These are phyloP conservation scores for Jamesozyma gamospora DNA, from an alignment of 805 yeast species.

Conservation along the genomic window DNA sequence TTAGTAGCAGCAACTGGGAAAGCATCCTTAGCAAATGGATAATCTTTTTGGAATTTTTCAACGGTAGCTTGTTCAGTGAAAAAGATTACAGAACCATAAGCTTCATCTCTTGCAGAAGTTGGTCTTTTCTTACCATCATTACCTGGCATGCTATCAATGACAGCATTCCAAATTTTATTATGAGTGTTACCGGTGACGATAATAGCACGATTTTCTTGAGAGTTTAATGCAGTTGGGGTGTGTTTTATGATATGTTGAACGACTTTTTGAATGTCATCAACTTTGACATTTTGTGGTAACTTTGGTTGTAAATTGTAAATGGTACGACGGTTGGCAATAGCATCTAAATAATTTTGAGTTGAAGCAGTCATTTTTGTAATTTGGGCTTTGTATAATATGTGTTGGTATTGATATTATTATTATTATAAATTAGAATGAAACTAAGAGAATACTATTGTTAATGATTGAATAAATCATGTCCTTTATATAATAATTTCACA, in stretches of 20 bases:
- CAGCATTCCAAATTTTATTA: conserved; percentile 38
- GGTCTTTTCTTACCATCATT: conserved; percentile 35
- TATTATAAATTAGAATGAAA: too few species aligned
- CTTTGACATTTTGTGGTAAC: conserved; percentile 34
- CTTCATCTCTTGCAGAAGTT: conserved; percentile 35
- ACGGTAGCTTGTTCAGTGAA: conserved; percentile 36
- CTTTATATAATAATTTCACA: too few species aligned
- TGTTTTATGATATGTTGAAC: conserved; percentile 38
- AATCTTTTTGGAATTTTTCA: conserved; percentile 33
- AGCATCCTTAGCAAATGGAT: conserved; percentile 34
- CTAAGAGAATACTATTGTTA: too few species aligned
- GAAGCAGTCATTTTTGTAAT: conserved; percentile 15
- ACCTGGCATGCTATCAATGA: conserved; percentile 30
- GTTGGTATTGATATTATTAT: too few species aligned
- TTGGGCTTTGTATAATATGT: too few species aligned
- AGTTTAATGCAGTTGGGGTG: conserved; percentile 45
- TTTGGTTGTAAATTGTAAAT: conserved; percentile 37
- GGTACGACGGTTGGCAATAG: conserved; percentile 37
- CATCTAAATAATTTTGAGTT: conserved; percentile 23
- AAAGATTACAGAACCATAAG: conserved; percentile 41
- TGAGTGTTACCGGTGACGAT: conserved; percentile 38
- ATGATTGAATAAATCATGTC: too few species aligned
- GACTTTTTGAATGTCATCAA: conserved; percentile 32
- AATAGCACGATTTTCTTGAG: conserved; percentile 41
- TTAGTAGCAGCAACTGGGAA: conserved; percentile 43